Evolutionary conservation across 2,329 filamentous ascomycete species (phyloP), one percentile per base, ranked within the genome.

Genomic region (Alternaria panax): DNA sequence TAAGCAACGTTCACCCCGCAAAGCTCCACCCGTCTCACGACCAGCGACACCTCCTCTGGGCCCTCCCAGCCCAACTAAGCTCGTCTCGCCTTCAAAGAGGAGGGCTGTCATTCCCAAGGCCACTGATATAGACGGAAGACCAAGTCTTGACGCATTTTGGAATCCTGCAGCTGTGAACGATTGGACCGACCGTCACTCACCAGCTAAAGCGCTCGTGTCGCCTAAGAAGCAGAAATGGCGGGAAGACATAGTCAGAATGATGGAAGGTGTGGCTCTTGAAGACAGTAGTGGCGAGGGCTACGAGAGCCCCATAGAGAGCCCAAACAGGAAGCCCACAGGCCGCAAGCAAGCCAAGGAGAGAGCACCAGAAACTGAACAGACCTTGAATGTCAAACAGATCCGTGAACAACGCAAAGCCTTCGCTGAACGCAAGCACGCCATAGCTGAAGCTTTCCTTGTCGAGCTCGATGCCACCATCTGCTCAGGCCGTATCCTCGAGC

Each of bases 381-480:
- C 67, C 3, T 62, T 66, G 14, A 69, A 48, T 2, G 57, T 67
- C 5, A 65, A 72, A 48, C 59, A 71, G n/a, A 27, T 73, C 28
- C 69, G 71, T 18, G 66, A 73, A 22, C 71, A 75, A 59, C 66
- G 72, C 30, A 90, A 87, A 73, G 79, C 80, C 0, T 94, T 93
- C 72, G 84, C 88, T 12, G 76, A 80, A 8, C 75, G 73, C 9
- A 93, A 92, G 74, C 83, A 89, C 51, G 78, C 81, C 1, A 71
- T 92, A 0, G 91, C 91, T 0, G 80, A 83, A 45, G 67, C 75
- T 0, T 94, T 94, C 72, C 80, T 95, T 1, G 53, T 64, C 0
- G 88, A 92, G 65, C 86, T 95, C n/a, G 92, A 95, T 74, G 68
- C 73, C 0, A 82, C 79, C 38, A 86, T 94, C 66, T 88, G 89